These are phyloP conservation scores for Metarhizium guizhouense DNA, from an alignment of 2,329 filamentous ascomycete genomes.

Conservation along the genomic window DNA sequence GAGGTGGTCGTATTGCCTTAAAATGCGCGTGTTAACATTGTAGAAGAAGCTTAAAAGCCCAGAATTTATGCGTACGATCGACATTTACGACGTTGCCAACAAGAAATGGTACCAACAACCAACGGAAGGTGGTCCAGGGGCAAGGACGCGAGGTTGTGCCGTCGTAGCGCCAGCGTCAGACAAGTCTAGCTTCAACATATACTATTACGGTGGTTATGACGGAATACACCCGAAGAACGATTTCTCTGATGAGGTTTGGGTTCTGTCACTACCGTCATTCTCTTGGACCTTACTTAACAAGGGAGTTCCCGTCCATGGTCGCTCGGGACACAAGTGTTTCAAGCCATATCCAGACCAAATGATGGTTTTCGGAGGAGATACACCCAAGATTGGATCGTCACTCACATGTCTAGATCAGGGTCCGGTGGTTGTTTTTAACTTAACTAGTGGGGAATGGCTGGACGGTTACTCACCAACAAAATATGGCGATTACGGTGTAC, in stretches of 20 bases:
- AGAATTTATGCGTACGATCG: constrained; percentile 61
- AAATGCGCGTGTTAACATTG: constrained; percentile 1
- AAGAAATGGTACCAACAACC: constrained; percentile 61
- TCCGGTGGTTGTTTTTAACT: constrained; percentile 60
- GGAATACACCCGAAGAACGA: constrained; percentile 30
- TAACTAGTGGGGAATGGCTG: constrained; percentile 61
- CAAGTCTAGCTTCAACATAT: constrained; percentile 69
- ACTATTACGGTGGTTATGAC: constrained; percentile 73
- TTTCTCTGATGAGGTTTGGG: constrained; percentile 65
- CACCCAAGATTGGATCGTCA: constrained; percentile 17
- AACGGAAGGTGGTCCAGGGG: constrained; percentile 50
- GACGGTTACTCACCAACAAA: constrained; percentile 57
- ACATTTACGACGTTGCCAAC: constrained; percentile 67
- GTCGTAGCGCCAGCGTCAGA: constrained; percentile 65
- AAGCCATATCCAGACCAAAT: constrained; percentile 72
- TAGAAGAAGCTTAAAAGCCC: constrained; percentile 53
- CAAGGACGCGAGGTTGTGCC: constrained; percentile 60
- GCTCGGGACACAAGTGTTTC: constrained; percentile 69
- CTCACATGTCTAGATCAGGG: constrained; percentile 40
- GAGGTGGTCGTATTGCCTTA: not conserved
- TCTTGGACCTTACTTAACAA: constrained; percentile 56
- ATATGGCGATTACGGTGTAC: constrained; percentile 61
- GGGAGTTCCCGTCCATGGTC: constrained; percentile 42
- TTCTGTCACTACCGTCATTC: constrained; percentile 71
- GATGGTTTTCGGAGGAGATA: constrained; percentile 65